Conservation (phyloP, 345 rosid species). For the Luvunga scandens region DNA sequence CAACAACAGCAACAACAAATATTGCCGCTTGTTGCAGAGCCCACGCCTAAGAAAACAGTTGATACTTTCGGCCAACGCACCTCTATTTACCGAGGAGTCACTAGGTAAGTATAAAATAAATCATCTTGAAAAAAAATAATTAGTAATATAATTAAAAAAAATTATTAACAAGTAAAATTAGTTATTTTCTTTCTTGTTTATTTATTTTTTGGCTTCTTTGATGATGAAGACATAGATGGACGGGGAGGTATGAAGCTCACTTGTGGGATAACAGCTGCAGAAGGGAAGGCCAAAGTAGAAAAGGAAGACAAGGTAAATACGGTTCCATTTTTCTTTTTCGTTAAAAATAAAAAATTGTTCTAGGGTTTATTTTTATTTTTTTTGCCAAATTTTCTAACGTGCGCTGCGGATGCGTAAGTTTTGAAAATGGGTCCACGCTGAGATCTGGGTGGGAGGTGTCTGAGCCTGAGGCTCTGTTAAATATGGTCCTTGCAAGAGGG, state of each 20-base stretch:
- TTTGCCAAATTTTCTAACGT: slow-evolving; percentile 4
- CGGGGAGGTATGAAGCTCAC: slow-evolving; percentile 94
- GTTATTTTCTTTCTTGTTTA: too few relatives aligned
- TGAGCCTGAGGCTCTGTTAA: slow-evolving; percentile 3
- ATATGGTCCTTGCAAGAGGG: not conserved
- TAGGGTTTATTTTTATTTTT: not conserved
- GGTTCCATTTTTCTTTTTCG: not conserved
- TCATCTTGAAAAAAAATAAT: not conserved
- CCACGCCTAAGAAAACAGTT: slow-evolving; percentile 46
- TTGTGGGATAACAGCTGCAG: slow-evolving; percentile 92
- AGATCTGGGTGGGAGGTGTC: too few relatives aligned
- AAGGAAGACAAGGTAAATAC: slow-evolving; percentile 82
- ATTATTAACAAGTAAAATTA: too few relatives aligned
- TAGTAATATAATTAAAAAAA: not conserved
- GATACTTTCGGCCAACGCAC: slow-evolving; percentile 93
- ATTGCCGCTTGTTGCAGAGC: slow-evolving; percentile 16
- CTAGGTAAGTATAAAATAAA: slow-evolving; percentile 41
- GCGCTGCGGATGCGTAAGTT: slow-evolving; percentile 12
- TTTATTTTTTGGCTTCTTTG: not conserved
- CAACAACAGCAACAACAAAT: not conserved
- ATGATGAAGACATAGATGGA: slow-evolving; percentile 77
- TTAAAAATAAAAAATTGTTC: too few relatives aligned
- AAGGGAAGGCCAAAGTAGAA: slow-evolving; percentile 91
- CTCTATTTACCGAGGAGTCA: slow-evolving; percentile 85
- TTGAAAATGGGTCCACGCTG: slow-evolving; percentile 3